Conservation (phyloP, 305 asterid species). For the Fraxinus nigra region DNA sequence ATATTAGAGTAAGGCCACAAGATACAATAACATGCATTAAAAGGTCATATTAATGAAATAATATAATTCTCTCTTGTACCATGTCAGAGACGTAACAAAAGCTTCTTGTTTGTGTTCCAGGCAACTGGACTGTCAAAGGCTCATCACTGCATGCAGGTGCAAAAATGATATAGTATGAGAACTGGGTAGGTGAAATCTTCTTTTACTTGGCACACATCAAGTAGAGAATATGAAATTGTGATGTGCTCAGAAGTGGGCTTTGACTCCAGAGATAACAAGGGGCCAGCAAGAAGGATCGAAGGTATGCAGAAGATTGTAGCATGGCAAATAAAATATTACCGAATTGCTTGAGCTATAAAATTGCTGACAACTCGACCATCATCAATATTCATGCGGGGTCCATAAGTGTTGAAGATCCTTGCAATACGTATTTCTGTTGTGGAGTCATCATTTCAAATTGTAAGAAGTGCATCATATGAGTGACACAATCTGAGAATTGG, state of each 20-base stretch:
- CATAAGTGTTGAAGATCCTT: constrained; percentile 97
- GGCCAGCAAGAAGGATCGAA: background rate
- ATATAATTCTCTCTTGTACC: constrained; percentile 32
- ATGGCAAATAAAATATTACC: constrained; percentile 47
- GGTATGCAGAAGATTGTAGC: background rate
- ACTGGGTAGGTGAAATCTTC: background rate
- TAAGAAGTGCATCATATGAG: constrained; percentile 9
- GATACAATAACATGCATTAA: background rate
- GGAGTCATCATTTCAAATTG: constrained; percentile 12
- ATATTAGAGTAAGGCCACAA: background rate
- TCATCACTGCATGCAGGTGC: constrained; percentile 55
- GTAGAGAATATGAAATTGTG: constrained; percentile 8
- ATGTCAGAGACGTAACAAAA: constrained; percentile 71
- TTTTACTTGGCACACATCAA: background rate
- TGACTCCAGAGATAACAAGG: background rate
- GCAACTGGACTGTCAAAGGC: constrained; percentile 95
- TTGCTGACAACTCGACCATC: constrained; percentile 99
- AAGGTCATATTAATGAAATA: background rate
- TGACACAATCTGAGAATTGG: background rate
- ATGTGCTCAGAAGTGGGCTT: background rate
- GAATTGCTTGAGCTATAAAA: constrained; percentile 96
- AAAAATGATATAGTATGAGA: background rate
- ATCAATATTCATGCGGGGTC: constrained; percentile 99
- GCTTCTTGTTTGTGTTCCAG: constrained; percentile 99
- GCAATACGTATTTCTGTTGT: constrained; percentile 84